These are phyloP conservation scores for Myriosclerotinia curreyana DNA, from an alignment of 2,329 filamentous ascomycete species.

Conservation along the genomic window DNA sequence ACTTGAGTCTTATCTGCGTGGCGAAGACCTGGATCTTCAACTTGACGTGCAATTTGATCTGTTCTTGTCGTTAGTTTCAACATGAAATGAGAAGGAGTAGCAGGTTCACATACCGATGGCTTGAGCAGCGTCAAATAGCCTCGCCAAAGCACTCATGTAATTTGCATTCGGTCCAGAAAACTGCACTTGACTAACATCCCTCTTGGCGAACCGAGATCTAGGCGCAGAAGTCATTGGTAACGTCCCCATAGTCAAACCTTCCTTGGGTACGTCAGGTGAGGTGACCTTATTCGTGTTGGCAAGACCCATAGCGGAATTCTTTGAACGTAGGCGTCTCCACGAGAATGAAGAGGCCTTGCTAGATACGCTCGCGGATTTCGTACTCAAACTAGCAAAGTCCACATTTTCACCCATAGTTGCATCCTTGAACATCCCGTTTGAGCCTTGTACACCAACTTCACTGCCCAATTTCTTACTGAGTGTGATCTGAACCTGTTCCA, in stretches of 20 bases:
- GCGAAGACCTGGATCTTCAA: constrained; percentile 88
- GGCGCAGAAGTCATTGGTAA: constrained; percentile 70
- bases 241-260: constrained; percentile 65
- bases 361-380: constrained; percentile 58
- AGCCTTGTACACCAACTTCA: constrained; percentile 81
- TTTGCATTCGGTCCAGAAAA: constrained; percentile 82
- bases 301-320: constrained; percentile 71
- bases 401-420: constrained; percentile 47
- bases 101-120: constrained; percentile 69
- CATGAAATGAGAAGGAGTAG: neutral
- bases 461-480: constrained; percentile 84
- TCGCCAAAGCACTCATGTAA: constrained; percentile 88
- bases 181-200: constrained; percentile 64
- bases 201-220: constrained; percentile 66
- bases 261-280: constrained; percentile 51
- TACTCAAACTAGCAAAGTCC: constrained; percentile 44
- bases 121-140: constrained; percentile 89
- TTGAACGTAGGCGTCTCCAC: constrained; percentile 85
- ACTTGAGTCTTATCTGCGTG: constrained; percentile 93
- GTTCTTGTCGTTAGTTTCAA: constrained; percentile 34
- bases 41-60: constrained; percentile 96
- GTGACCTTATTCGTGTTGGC: constrained; percentile 47
- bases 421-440: constrained; percentile 72
- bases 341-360: constrained; percentile 79
- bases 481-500: constrained; percentile 78